phyloP scores from a whole-genome alignment of 768 basidiomycete species.

The Mycena albidolilacea region DNA sequence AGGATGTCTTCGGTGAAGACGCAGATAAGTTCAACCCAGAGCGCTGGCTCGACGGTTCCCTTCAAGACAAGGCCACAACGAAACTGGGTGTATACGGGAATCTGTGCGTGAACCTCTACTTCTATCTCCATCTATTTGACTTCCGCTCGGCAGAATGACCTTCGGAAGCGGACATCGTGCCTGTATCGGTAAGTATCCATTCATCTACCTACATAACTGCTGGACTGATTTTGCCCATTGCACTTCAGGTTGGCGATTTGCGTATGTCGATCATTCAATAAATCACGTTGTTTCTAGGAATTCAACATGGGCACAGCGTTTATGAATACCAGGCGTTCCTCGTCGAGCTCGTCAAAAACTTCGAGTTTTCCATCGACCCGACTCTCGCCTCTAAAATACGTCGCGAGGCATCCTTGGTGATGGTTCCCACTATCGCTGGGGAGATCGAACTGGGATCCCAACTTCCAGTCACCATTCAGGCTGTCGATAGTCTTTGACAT shows the following conservation, averaged over 20 bases:
- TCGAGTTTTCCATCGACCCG: conserved; percentile 55
- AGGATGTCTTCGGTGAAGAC: conserved; percentile 69
- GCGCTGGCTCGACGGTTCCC: conserved; percentile 62
- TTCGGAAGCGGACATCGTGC: conserved; percentile 64
- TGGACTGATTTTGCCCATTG: neutral
- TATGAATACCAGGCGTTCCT: conserved; percentile 72
- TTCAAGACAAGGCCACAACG: conserved; percentile 51
- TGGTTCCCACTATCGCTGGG: conserved; percentile 64
- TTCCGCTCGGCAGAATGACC: conserved; percentile 52
- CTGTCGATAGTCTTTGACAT: conserved; percentile 14
- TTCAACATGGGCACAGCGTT: conserved; percentile 40
- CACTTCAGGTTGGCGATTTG: conserved; percentile 62
- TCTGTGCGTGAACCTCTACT: conserved; percentile 51
- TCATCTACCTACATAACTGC: neutral
- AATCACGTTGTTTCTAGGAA: neutral
- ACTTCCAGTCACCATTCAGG: conserved; percentile 22
- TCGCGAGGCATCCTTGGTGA: conserved; percentile 62
- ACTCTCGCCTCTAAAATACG: conserved; percentile 56
- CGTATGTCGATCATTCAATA: conserved; percentile 37
- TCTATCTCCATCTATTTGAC: neutral
- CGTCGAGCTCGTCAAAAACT: conserved; percentile 71
- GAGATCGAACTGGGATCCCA: conserved; percentile 36
- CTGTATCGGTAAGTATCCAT: conserved; percentile 50
- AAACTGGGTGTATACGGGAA: conserved; percentile 63
- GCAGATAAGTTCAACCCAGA: conserved; percentile 70